Evolutionary conservation across 2,329 filamentous ascomycete species (phyloP).

Genomic region (Kalaharituber pfeilii): DNA sequence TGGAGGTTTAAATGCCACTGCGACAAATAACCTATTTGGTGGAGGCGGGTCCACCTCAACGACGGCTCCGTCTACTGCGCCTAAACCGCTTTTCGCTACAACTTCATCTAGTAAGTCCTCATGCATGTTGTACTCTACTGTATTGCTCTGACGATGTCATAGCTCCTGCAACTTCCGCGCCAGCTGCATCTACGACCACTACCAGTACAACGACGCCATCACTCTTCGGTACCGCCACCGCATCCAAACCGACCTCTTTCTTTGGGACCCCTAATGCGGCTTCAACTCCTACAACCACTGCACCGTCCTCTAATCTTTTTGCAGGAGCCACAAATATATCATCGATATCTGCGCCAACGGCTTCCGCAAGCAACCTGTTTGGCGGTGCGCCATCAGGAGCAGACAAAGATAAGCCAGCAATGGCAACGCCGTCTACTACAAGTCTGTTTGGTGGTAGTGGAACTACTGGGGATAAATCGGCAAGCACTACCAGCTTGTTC

Average conservation of each 20-base stretch:
- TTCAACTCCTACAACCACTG: slow-evolving; percentile 15
- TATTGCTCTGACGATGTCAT: too few relatives aligned
- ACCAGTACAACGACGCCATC: slow-evolving; percentile 15
- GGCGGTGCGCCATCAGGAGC: background rate
- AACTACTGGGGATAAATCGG: background rate
- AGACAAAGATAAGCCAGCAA: background rate
- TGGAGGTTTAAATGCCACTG: background rate
- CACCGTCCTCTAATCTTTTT: slow-evolving; percentile 10
- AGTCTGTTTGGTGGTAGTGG: slow-evolving; percentile 6
- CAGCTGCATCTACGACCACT: slow-evolving; percentile 13
- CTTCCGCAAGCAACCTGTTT: slow-evolving; percentile 4
- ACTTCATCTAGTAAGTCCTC: too few relatives aligned
- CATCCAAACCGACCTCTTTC: slow-evolving; percentile 10
- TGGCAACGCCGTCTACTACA: slow-evolving; percentile 14
- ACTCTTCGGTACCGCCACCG: slow-evolving; percentile 8
- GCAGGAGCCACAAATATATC: too few relatives aligned
- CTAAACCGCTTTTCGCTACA: too few relatives aligned
- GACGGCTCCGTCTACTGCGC: too few relatives aligned
- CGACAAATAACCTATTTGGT: slow-evolving; percentile 9
- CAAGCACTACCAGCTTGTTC: slow-evolving; percentile 7
- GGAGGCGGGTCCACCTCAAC: background rate
- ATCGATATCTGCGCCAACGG: slow-evolving; percentile 1
- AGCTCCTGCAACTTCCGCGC: slow-evolving; percentile 14
- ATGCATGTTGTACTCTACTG: too few relatives aligned
- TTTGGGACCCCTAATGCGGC: slow-evolving; percentile 23